Conservation (phyloP, 2,329 filamentous ascomycete genomes). For the Penicillium sclerotiorum region DNA sequence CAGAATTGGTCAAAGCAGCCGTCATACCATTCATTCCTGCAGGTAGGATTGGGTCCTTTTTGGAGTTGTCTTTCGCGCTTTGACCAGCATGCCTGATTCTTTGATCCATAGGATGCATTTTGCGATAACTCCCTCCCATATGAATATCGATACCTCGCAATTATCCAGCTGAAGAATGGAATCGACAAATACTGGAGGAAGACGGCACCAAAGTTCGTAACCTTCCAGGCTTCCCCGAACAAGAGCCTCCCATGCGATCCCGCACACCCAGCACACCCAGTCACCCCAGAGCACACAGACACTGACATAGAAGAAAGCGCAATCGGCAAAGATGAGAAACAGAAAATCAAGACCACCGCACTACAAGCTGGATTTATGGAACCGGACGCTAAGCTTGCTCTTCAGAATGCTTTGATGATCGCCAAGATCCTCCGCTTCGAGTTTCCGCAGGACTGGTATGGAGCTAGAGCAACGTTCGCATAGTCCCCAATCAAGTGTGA, state of each 20-base stretch:
- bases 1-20: constrained; percentile 69
- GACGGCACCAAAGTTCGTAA: constrained; percentile 66
- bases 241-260: too few species aligned
- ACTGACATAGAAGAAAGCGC: constrained; percentile 48
- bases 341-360: constrained; percentile 71
- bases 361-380: constrained; percentile 78
- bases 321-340: constrained; percentile 71
- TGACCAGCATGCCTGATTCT: background rate
- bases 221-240: background rate
- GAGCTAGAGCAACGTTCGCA: background rate
- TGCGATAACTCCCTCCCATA: constrained; percentile 75
- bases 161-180: constrained; percentile 95
- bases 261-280: too few species aligned
- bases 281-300: too few species aligned
- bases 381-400: constrained; percentile 70
- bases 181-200: constrained; percentile 94
- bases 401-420: constrained; percentile 85
- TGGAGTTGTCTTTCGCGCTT: background rate
- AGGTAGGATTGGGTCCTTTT: constrained; percentile 52
- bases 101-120: constrained; percentile 66
- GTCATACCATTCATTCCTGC: constrained; percentile 69
- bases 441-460: constrained; percentile 80
- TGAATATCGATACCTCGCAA: constrained; percentile 81
- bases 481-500: background rate
- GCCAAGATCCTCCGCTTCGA: constrained; percentile 89